A percentile compares a stretch with the other conserved stretches of the same genome.
These are phyloP conservation scores for Cordyceps pruinosa DNA, from an alignment of 2,329 filamentous ascomycete genomes.

Conservation along the genomic window DNA sequence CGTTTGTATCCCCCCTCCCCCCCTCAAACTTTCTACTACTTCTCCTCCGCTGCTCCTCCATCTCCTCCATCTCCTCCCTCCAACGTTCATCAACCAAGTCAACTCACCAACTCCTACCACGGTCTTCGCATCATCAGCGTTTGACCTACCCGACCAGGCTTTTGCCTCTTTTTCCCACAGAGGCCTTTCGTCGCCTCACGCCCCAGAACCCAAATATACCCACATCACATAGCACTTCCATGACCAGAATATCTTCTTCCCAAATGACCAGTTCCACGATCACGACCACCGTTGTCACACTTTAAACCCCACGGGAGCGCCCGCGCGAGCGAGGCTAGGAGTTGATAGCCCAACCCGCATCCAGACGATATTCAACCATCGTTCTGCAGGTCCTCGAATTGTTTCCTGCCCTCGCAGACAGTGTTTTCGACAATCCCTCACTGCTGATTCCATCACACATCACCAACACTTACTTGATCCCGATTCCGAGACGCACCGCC, in stretches of 20 bases:
- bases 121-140: not conserved
- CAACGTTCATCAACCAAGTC: constrained; percentile 3
- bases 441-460: constrained; percentile 5
- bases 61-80: constrained; percentile 1
- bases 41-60: constrained; percentile 9
- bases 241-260: constrained; percentile 34
- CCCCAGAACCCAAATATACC: constrained; percentile 5
- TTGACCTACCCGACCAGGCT: not conserved
- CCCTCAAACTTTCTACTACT: constrained; percentile 12
- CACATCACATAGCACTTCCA: constrained; percentile 24
- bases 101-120: not conserved
- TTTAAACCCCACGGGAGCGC: constrained; percentile 64
- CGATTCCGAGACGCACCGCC: not conserved
- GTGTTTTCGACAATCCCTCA: constrained; percentile 14
- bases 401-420: constrained; percentile 8
- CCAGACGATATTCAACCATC: constrained; percentile 54
- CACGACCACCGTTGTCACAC: constrained; percentile 54
- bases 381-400: constrained; percentile 32
- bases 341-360: constrained; percentile 11
- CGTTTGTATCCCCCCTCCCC: not conserved
- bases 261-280: constrained; percentile 47
- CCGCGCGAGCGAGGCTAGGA: constrained; percentile 47
- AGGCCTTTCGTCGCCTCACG: constrained; percentile 9
- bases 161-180: not conserved
- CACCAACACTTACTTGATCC: not conserved